A percentile compares a stretch with the other conserved stretches of the same genome.
These are phyloP conservation scores for Claviceps pusilla DNA, from an alignment of 2,329 filamentous ascomycete genomes.

Conservation along the genomic window DNA sequence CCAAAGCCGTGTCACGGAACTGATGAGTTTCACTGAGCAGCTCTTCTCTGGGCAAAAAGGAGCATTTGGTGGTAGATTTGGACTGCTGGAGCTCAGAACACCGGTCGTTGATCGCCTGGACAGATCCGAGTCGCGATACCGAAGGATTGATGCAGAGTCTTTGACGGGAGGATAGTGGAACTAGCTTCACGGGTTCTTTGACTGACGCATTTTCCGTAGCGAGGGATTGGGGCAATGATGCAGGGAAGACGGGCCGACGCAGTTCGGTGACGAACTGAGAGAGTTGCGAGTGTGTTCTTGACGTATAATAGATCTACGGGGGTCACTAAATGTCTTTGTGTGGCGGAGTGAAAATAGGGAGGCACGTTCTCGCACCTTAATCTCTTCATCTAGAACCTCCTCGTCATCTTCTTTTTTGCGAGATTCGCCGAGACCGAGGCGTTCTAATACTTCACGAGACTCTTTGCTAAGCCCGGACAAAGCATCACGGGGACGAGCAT, in stretches of 20 bases:
- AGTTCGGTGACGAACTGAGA: constrained; percentile 78
- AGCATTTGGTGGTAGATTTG: constrained; percentile 44
- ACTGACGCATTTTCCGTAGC: constrained; percentile 12
- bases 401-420: constrained; percentile 23
- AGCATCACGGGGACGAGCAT: constrained; percentile 20
- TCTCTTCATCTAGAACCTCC: constrained; percentile 42
- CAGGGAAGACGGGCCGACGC: constrained; percentile 59
- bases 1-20: constrained; percentile 73
- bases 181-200: constrained; percentile 49
- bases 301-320: constrained; percentile 68
- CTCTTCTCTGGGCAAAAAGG: constrained; percentile 65
- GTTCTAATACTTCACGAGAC: constrained; percentile 59
- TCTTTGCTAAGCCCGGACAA: constrained; percentile 54
- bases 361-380: constrained; percentile 39
- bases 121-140: constrained; percentile 54
- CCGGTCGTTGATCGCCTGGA: constrained; percentile 80
- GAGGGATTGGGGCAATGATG: constrained; percentile 43
- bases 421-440: constrained; percentile 34
- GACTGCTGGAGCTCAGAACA: constrained; percentile 82
- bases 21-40: constrained; percentile 56
- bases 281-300: constrained; percentile 81
- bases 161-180: constrained; percentile 75
- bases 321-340: constrained; percentile 15
- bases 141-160: constrained; percentile 79
- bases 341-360: background rate